Evolutionary conservation across 177 flowering plant genomes (phyloP).

Genomic region (Vitis hybrid): DNA sequence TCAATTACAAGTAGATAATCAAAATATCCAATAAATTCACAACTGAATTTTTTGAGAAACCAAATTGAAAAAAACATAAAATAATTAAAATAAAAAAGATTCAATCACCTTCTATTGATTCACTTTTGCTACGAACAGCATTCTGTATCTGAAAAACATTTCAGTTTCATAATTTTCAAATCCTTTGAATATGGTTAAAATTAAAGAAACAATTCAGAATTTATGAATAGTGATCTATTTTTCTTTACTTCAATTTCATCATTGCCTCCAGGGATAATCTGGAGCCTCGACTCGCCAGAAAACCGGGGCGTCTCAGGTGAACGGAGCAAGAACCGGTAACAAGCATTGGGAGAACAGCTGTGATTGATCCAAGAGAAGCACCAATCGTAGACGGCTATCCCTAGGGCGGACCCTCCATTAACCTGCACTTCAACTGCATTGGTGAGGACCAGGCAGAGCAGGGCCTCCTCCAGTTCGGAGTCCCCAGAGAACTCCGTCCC

Average conservation of each 20-base stretch:
- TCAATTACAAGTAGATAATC: background rate
- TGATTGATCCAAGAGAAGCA: slow-evolving; percentile 83
- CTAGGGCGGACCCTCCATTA: slow-evolving; percentile 25
- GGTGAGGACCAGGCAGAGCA: slow-evolving; percentile 54
- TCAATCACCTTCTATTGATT: slow-evolving; percentile 13
- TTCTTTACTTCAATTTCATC: slow-evolving; percentile 15
- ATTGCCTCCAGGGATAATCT: slow-evolving; percentile 27
- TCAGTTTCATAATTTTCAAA: too few relatives aligned
- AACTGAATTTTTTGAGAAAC: background rate
- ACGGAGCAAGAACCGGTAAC: slow-evolving; percentile 46
- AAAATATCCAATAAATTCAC: background rate
- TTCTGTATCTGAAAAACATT: slow-evolving; percentile 23
- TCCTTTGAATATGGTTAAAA: too few relatives aligned
- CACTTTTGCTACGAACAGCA: slow-evolving; percentile 11
- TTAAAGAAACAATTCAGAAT: too few relatives aligned
- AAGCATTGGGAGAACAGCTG: slow-evolving; percentile 80
- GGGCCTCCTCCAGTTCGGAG: slow-evolving; percentile 36
- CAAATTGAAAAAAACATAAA: background rate
- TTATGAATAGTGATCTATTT: background rate
- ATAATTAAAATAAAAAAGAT: background rate
- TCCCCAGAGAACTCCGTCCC: background rate
- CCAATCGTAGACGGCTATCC: slow-evolving; percentile 48
- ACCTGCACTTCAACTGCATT: slow-evolving; percentile 72
- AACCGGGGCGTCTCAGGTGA: background rate
- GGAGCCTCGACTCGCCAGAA: slow-evolving; percentile 10